These are phyloP conservation scores for Phytopythium ostracodes DNA, from an alignment of 352 stramenopile species.

Conservation along the genomic window DNA sequence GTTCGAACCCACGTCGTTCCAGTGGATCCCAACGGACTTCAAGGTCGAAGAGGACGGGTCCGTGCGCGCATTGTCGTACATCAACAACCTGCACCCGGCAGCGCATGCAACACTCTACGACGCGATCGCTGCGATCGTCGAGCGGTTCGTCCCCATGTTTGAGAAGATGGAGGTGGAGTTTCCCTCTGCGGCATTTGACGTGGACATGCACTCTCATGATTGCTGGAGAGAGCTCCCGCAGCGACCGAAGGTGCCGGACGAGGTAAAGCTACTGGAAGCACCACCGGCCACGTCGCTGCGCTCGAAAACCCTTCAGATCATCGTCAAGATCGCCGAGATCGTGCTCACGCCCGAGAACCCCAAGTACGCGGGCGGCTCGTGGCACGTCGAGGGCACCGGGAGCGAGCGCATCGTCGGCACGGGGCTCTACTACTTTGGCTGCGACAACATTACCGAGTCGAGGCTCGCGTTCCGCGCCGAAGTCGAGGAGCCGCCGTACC, in stretches of 20 bases:
- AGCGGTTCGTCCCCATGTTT: slow-evolving; percentile 34
- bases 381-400: slow-evolving; percentile 47
- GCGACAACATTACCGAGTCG: slow-evolving; percentile 43
- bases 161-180: slow-evolving; percentile 16
- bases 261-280: background rate
- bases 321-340: slow-evolving; percentile 53
- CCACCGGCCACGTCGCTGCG: slow-evolving; percentile 10
- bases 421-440: slow-evolving; percentile 47
- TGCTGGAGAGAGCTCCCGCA: slow-evolving; percentile 8
- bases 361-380: slow-evolving; percentile 32
- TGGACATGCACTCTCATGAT: slow-evolving; percentile 14
- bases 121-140: slow-evolving; percentile 26
- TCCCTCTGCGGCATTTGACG: background rate
- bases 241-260: slow-evolving; percentile 12
- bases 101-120: slow-evolving; percentile 24
- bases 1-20: slow-evolving; percentile 15
- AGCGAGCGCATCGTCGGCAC: slow-evolving; percentile 41
- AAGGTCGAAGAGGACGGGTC: slow-evolving; percentile 12
- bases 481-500: slow-evolving; percentile 20
- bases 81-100: slow-evolving; percentile 49
- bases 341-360: slow-evolving; percentile 35
- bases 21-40: slow-evolving; percentile 46
- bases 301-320: slow-evolving; percentile 28
- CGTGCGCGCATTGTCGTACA: slow-evolving; percentile 32
- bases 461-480: slow-evolving; percentile 28